Conservation (phyloP, 139 green algal species). For the Pleodorina starrii region DNA sequence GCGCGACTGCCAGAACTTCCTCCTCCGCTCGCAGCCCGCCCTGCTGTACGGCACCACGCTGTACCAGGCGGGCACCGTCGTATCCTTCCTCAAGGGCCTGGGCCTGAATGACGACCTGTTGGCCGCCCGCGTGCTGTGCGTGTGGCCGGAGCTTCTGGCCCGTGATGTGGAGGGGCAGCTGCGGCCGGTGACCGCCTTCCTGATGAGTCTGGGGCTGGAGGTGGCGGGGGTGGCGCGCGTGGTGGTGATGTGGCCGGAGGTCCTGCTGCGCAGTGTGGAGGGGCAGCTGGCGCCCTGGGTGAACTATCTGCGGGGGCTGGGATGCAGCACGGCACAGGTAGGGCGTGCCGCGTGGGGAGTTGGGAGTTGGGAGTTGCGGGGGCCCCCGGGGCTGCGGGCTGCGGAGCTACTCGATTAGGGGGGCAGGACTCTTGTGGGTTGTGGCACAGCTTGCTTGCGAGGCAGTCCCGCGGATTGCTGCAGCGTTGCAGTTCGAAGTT, state of each 20-base stretch:
- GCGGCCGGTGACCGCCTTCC: conserved; percentile 54
- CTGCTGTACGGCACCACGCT: conserved; percentile 54
- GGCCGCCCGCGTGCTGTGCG: conserved; percentile 52
- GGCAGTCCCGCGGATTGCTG: too few species aligned
- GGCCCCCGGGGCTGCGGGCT: too few species aligned
- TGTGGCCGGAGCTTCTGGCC: conserved; percentile 50
- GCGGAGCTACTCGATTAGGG: too few species aligned
- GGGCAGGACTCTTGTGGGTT: not conserved
- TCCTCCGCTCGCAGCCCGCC: conserved; percentile 44
- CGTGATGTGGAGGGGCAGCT: conserved; percentile 58
- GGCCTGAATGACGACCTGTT: conserved; percentile 61
- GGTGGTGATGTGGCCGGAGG: conserved; percentile 57
- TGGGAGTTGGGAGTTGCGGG: not conserved
- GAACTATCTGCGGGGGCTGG: conserved; percentile 46
- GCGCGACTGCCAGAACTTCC: conserved; percentile 53
- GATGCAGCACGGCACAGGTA: conserved; percentile 49
- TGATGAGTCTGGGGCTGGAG: conserved; percentile 62
- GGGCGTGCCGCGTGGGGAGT: not conserved
- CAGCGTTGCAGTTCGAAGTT: too few species aligned
- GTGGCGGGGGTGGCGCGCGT: conserved; percentile 41
- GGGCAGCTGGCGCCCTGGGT: conserved; percentile 53
- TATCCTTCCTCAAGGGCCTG: conserved; percentile 54
- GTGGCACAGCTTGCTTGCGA: too few species aligned
- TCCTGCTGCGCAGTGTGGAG: conserved; percentile 51
- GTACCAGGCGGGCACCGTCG: conserved; percentile 41